Evolutionary conservation across 225 moss, liverwort and hornwort species (phyloP).

Genomic region (Polytrichum formosum): DNA sequence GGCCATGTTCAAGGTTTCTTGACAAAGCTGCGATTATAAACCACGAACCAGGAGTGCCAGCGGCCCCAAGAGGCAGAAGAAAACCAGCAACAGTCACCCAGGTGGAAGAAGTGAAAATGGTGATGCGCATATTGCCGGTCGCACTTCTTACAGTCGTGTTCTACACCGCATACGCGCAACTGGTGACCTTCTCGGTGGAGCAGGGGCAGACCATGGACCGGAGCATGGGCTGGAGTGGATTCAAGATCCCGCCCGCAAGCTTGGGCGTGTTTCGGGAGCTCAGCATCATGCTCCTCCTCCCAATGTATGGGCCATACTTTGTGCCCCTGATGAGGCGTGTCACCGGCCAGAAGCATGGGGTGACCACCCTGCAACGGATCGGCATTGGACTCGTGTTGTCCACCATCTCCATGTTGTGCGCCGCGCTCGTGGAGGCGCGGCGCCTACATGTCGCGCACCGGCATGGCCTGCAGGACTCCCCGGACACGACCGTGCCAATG

Average conservation of each 20-base stretch:
- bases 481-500: conserved; percentile 11
- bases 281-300: conserved; percentile 16
- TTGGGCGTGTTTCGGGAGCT: conserved; percentile 28
- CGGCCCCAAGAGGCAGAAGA: neutral
- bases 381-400: conserved; percentile 49
- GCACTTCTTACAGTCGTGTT: conserved; percentile 29
- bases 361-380: conserved; percentile 37
- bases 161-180: conserved; percentile 31
- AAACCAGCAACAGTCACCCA: conserved; percentile 25
- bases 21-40: conserved; percentile 28
- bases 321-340: conserved; percentile 25
- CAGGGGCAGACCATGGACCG: conserved; percentile 34
- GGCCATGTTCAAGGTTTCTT: conserved; percentile 8
- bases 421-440: conserved; percentile 35
- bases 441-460: conserved; percentile 12
- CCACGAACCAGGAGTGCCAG: neutral
- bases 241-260: conserved; percentile 19
- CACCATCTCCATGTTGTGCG: conserved; percentile 39
- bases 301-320: conserved; percentile 15
- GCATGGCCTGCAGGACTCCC: conserved; percentile 2
- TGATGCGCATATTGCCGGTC: conserved; percentile 51
- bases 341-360: conserved; percentile 28
- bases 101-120: conserved; percentile 53
- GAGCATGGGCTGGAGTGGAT: conserved; percentile 5
- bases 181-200: conserved; percentile 28